Evolutionary conservation across 1,284 basidiomycete species (phyloP), one percentile per base, ranked within the genome.

Genomic region (Puccinia brachypodii): DNA sequence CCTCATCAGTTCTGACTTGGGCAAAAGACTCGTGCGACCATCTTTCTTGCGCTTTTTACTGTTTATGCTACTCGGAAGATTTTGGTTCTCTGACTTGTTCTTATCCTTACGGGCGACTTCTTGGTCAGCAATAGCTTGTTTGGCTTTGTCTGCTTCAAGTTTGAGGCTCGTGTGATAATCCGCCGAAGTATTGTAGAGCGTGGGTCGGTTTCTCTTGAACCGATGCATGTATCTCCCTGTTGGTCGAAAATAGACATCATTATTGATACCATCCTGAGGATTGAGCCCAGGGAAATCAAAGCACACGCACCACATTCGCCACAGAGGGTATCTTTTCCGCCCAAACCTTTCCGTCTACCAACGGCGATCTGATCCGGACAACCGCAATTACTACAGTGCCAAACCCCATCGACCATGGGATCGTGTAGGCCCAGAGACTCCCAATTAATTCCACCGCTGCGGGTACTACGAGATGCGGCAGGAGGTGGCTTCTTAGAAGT

Each of bases 331-430:
- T 95, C 95, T 85, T 94, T 92, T 33, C 95, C 95, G 81, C 94
- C 87, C 2, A 94, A 94, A 1, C 95, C 95, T 86, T 96, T 96
- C 84, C 93, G 89, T 83, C 92, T 88, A 11, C 94, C 93, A 75
- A 94, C 89, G 1, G 94, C 92, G 77, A 95, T 91, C 83, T 88
- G 90, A 85, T 94, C 94, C 0, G 95, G 94, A 85, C 93, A 93
- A 25, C 94, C 94, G 84, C 92, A 95, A 85, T 95, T 95, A 62
- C 92, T 94, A 86, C 94, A 96, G 87, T 94, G 93, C 94, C 94
- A 96, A 2, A 92, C 89, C 0, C 93, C 94, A 84, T 94, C 88
- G 85, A 95, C 92, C 84, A 90, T 89, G 85, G 94, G 93, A 60
- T 91, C 89, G 84, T 93, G 93, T 85, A 83, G 60, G 38, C 75